These are phyloP conservation scores for Lolium rigidum DNA, from an alignment of 176 grass and related monocot genomes.

Conservation along the genomic window DNA sequence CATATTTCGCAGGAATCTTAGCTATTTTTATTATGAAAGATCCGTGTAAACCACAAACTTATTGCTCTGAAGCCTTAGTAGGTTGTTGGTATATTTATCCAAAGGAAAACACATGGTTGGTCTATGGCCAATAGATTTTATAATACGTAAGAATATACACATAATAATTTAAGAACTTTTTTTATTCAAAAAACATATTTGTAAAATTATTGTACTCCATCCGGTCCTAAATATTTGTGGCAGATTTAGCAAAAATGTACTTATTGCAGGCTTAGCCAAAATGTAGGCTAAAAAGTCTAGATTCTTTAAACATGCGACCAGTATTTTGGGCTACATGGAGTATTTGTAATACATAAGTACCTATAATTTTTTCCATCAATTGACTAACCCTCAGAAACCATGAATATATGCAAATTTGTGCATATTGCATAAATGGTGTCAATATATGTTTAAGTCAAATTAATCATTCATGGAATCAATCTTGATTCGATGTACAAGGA, in stretches of 20 bases:
- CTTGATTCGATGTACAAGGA: background rate
- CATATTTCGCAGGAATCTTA: background rate
- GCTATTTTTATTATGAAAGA: slow-evolving; percentile 26
- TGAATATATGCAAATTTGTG: background rate
- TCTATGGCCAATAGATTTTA: background rate
- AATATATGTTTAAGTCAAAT: background rate
- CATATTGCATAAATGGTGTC: too few species aligned
- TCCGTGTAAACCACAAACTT: background rate
- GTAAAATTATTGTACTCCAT: background rate
- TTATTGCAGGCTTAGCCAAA: too few species aligned
- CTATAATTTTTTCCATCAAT: background rate
- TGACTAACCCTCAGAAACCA: background rate
- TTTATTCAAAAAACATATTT: background rate
- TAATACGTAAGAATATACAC: background rate
- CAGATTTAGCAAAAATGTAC: too few species aligned
- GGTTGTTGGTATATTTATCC: background rate
- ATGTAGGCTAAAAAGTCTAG: too few species aligned
- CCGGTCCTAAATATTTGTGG: too few species aligned
- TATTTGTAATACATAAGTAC: too few species aligned
- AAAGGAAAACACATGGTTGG: background rate
- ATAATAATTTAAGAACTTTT: background rate
- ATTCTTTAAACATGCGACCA: too few species aligned
- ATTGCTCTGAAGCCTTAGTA: background rate
- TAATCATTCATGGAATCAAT: background rate
- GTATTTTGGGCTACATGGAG: too few species aligned